Evolutionary conservation across 345 rosid species (phyloP), one percentile per base, ranked within the genome.

Genomic region (Trapa incisa): DNA sequence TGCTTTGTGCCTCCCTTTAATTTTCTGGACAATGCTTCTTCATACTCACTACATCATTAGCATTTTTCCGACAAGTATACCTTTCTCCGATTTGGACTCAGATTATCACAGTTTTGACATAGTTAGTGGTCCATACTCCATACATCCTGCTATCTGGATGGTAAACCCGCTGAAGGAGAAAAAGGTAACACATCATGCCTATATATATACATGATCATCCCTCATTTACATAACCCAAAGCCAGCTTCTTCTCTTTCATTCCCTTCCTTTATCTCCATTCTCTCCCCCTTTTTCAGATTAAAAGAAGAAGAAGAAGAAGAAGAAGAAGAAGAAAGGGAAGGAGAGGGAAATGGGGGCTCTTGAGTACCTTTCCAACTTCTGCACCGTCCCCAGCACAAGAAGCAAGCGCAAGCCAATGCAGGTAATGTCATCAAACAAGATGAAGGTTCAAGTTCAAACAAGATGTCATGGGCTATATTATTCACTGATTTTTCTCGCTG

Each of bases 351-450:
- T 90, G 97, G 97, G 98, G 32, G 96, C 94, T 71, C 89, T 93
- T 70, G 89, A 90, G 77, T 88, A 85, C 68, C 79, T 93, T 74
- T 80, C 92, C 32, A 83, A 80, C 90, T 90, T 93, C 73, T 93
- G 96, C 73, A 81, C 83, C 37, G 85, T 83, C 75, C 80, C 89
- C 76, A 77, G 79, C 67, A 81, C 76, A 74, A 85, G 87, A 75
- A 80, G 82, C 83, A 93, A 87, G 73, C 94, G 90, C 78, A 90
- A 79, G 74, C 83, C 94, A 74, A 83, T 90, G 92, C 98, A 90
- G 98, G 98, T 85, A 64, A 58, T 4, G 5, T 58, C 12, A 22
- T 22, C 29, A 22, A 22, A 22, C 29, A 22, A 22, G 29, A 22
- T 22, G 29, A 22, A 22, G 29, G 29, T 22, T 22, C 29, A 22